Base-by-base conservation (phyloP, 1,139 yeast genomes). In the Hyphopichia buzzinii region DNA sequence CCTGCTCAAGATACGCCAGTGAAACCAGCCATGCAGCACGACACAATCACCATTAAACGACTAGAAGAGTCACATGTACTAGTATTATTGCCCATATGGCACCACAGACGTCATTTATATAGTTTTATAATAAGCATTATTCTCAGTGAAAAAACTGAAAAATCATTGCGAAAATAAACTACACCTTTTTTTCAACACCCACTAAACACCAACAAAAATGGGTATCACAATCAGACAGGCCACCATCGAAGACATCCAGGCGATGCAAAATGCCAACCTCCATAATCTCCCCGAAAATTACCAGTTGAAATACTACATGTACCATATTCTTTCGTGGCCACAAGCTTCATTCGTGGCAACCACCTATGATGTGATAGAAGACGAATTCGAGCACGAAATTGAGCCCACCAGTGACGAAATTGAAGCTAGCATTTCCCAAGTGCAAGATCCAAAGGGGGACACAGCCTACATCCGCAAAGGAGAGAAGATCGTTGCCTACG, bases 311-410 rank as follows among this genome's bases (percentile, higher is more conserved):
- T 92, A 90, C 62, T 92, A 90, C 61, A 77, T 94, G 75, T 92
- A 92, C 60, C 99, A 92, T 60, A 77, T 89, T 14, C 67, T 90
- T 39, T 84, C 97, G 29, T 92, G 98, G 98, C 98, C 99, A 2
- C 96, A 92, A 59, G 95, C 95, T 6, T 87, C 96, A 34, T 92
- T 83, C 66, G 98, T 92, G 25, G 98, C 98, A 17, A 84, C 94
- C 1, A 86, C 94, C 1, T 80, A 64, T 49, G 75, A 70, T 37
- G 64, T 59, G 33, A 49, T 54, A 16, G 76, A 70, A 36, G 59
- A 55, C 25, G 61, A 48, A 19, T 50, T 40, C 16, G 72, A 65
- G 17, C 63, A 59, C 17, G 61, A 54, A 19, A 50, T 40, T 17
- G 72, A 65, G 22, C 64, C 59, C 16, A 59, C 53, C 8, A 50